A percentile compares a stretch with the other conserved stretches of the same genome.
These are phyloP conservation scores for Colletotrichum eremochloae DNA, from an alignment of 2,329 filamentous ascomycete genomes.

Conservation along the genomic window DNA sequence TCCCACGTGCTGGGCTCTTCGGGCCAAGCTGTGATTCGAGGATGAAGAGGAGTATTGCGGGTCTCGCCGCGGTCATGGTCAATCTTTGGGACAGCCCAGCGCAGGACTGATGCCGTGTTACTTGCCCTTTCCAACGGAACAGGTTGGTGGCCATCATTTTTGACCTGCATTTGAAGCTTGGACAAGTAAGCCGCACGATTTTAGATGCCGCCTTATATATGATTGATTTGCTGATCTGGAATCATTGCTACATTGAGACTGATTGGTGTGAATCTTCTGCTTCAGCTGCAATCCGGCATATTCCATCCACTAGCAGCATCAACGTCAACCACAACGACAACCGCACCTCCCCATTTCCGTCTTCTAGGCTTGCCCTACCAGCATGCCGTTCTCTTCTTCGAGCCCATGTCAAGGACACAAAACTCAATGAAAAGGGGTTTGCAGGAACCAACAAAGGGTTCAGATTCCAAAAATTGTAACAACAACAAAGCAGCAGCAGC, in stretches of 20 bases:
- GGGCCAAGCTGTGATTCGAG: background rate
- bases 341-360: background rate
- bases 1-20: background rate
- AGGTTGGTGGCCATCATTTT: too few species aligned
- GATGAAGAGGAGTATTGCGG: background rate
- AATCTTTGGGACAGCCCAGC: background rate
- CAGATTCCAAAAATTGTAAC: slow-evolving; percentile 13
- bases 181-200: background rate
- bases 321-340: background rate
- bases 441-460: background rate
- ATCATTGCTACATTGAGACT: background rate
- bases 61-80: background rate
- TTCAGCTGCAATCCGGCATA: background rate
- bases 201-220: background rate
- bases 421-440: slow-evolving; percentile 7
- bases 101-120: background rate
- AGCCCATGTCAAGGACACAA: background rate
- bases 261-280: background rate
- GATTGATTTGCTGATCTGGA: too few species aligned
- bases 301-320: background rate
- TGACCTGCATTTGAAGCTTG: too few species aligned
- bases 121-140: too few species aligned
- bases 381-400: background rate
- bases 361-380: background rate
- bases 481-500: background rate